A percentile compares a stretch with the other conserved stretches of the same genome.
Evolutionary conservation across 345 rosid species (phyloP).

Genomic region (Brassica nigra): DNA sequence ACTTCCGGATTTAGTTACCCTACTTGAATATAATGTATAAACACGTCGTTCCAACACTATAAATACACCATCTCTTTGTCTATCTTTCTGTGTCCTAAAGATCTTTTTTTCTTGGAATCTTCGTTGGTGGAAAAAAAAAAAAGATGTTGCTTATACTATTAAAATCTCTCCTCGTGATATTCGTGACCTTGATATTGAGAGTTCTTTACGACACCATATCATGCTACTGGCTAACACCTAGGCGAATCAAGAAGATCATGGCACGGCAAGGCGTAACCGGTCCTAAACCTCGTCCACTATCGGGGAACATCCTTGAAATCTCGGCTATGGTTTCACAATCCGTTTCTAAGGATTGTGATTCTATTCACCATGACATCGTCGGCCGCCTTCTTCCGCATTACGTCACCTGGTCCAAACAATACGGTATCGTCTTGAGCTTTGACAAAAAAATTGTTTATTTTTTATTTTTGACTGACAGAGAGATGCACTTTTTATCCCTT

Average conservation of each 20-base stretch:
- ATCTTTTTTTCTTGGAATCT: not conserved
- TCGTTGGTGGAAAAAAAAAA: not conserved
- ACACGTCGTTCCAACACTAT: not conserved
- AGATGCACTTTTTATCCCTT: too few species aligned
- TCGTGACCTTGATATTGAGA: conserved; percentile 43
- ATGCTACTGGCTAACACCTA: conserved; percentile 73
- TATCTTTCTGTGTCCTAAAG: not conserved
- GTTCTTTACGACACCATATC: conserved; percentile 57
- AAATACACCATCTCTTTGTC: conserved; percentile 7
- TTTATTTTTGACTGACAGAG: too few species aligned
- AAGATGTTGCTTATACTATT: conserved; percentile 35
- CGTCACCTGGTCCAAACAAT: conserved; percentile 72
- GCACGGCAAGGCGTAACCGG: conserved; percentile 88
- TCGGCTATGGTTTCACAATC: conserved; percentile 61
- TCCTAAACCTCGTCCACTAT: conserved; percentile 72
- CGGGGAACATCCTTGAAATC: conserved; percentile 79
- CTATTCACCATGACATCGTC: conserved; percentile 73
- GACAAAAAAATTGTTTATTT: not conserved
- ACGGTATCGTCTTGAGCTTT: conserved; percentile 47
- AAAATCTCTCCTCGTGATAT: conserved; percentile 37
- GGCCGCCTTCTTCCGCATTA: conserved; percentile 87
- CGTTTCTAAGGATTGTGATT: conserved; percentile 61
- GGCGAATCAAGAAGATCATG: conserved; percentile 80
- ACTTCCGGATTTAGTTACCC: conserved; percentile 7
- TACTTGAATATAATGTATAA: not conserved